Conservation (phyloP, 2,329 filamentous ascomycete genomes). For the Penicillium sp. region DNA sequence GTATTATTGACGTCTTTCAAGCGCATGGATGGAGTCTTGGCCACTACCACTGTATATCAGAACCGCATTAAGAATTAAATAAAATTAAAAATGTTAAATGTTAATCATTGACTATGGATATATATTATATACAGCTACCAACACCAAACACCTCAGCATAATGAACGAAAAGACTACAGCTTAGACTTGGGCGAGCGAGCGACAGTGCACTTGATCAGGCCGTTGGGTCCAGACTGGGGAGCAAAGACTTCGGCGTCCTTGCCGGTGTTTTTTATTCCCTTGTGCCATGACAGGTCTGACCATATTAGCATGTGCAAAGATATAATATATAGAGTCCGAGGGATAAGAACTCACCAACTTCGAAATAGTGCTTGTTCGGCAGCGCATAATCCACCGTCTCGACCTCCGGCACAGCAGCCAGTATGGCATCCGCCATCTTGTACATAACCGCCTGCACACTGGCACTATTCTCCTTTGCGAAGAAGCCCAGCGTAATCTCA, state of each 20-base stretch:
- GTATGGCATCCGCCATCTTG: constrained; percentile 89
- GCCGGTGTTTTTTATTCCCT: constrained; percentile 90
- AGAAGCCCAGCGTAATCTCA: constrained; percentile 81
- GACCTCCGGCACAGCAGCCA: constrained; percentile 68
- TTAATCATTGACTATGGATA: background rate
- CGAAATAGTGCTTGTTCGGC: constrained; percentile 99
- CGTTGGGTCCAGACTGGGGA: constrained; percentile 88
- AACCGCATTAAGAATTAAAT: background rate
- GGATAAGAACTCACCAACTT: constrained; percentile 58
- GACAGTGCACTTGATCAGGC: constrained; percentile 91
- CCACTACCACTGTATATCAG: constrained; percentile 9
- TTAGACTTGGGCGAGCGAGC: constrained; percentile 32
- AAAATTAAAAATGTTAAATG: background rate
- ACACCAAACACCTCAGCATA: background rate
- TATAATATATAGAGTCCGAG: background rate
- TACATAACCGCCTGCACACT: constrained; percentile 98
- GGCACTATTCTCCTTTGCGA: constrained; percentile 84
- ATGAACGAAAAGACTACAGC: constrained; percentile 23
- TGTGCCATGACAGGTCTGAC: constrained; percentile 96
- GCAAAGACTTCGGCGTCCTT: constrained; percentile 94
- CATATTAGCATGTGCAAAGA: no score
- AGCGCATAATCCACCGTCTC: constrained; percentile 75
- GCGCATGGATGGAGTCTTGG: constrained; percentile 39
- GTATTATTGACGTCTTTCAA: constrained; percentile 26
- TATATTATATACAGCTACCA: background rate